phyloP scores from a whole-genome alignment of 1,284 basidiomycete species.

The Trichosporon sp. region DNA sequence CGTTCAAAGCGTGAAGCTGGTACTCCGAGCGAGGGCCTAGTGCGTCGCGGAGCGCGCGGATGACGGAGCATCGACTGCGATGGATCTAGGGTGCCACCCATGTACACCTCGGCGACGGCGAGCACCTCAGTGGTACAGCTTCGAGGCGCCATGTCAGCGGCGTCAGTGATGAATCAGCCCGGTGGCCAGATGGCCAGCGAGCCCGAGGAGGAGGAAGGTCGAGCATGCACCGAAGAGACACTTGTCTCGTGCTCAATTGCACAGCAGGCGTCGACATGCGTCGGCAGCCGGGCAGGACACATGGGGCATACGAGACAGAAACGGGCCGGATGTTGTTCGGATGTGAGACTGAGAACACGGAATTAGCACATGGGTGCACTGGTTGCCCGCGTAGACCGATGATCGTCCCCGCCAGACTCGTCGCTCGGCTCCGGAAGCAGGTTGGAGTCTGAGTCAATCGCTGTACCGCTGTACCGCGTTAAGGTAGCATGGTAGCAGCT shows the following conservation, averaged over 20 bases:
- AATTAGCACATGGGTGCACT: constrained; percentile 6
- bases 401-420: background rate
- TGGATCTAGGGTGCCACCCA: background rate
- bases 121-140: too few species aligned
- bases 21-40: background rate
- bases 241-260: background rate
- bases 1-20: background rate
- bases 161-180: background rate
- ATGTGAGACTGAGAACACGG: background rate
- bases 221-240: background rate
- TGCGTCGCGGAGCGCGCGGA: constrained; percentile 1
- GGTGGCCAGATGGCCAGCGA: too few species aligned
- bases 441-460: background rate
- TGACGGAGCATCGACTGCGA: background rate
- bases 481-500: background rate
- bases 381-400: constrained; percentile 7
- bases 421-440: background rate
- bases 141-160: background rate
- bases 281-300: background rate
- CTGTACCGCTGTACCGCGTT: background rate
- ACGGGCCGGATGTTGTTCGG: background rate
- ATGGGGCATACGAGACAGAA: background rate
- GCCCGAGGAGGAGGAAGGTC: background rate
- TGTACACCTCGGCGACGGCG: background rate
- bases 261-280: background rate